These are phyloP conservation scores for Lolium multiflorum DNA, from an alignment of 176 grass and related monocot genomes.

Conservation along the genomic window DNA sequence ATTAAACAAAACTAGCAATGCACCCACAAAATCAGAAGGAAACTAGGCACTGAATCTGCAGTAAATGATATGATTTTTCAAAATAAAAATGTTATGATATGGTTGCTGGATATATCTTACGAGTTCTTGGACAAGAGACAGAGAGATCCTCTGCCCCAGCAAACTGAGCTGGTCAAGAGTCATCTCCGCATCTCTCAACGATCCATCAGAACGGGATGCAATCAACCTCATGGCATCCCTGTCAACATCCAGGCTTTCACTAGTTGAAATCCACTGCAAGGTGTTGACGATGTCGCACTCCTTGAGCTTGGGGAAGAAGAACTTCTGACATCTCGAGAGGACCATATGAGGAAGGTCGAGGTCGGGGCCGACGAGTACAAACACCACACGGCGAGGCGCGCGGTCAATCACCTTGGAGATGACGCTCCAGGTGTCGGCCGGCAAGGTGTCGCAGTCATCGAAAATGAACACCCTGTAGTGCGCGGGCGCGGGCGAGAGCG, in stretches of 20 bases:
- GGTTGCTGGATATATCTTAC: conserved; percentile 70
- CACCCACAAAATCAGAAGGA: conserved; percentile 18
- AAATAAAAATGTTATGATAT: not conserved
- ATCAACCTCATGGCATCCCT: conserved; percentile 84
- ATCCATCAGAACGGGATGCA: conserved; percentile 80
- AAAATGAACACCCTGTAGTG: conserved; percentile 85
- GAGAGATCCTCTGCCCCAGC: conserved; percentile 85
- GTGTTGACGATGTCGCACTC: conserved; percentile 78
- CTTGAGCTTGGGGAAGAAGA: conserved; percentile 90
- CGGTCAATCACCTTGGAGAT: conserved; percentile 77
- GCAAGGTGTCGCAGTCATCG: conserved; percentile 80
- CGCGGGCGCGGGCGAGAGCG: conserved; percentile 55
- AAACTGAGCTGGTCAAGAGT: conserved; percentile 94
- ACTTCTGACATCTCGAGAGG: conserved; percentile 90
- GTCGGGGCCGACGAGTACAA: conserved; percentile 77
- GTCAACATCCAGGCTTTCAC: conserved; percentile 85
- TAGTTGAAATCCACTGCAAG: conserved; percentile 75
- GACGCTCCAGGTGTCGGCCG: conserved; percentile 69
- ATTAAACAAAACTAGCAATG: conserved; percentile 36
- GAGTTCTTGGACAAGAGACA: conserved; percentile 94
- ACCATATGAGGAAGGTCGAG: conserved; percentile 90
- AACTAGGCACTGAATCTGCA: not conserved
- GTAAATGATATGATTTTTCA: not conserved
- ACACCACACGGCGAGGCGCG: conserved; percentile 70
- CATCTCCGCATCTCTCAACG: conserved; percentile 95